These are phyloP conservation scores for Deakozyma indianensis DNA, from an alignment of 805 yeast genomes.

Conservation along the genomic window DNA sequence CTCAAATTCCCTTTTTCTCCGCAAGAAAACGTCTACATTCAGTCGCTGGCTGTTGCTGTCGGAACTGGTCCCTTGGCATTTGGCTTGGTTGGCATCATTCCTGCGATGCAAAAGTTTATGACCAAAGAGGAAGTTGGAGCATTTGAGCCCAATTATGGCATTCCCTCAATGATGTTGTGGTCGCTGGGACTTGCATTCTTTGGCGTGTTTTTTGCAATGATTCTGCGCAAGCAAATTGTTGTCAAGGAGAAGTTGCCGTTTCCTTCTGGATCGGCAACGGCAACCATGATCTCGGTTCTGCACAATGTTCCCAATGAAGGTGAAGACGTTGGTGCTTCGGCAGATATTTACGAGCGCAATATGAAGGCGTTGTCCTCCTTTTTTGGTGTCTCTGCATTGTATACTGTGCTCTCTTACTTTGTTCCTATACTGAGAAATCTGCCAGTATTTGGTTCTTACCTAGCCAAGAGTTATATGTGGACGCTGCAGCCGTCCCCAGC, in stretches of 20 bases:
- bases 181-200: constrained; percentile 77
- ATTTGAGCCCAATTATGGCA: constrained; percentile 10
- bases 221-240: constrained; percentile 73
- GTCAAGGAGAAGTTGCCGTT: constrained; percentile 78
- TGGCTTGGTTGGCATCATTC: constrained; percentile 89
- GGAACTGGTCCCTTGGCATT: constrained; percentile 96
- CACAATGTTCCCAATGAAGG: constrained; percentile 39
- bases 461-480: constrained; percentile 62
- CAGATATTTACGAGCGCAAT: constrained; percentile 29
- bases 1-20: constrained; percentile 44
- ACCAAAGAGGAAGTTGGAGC: constrained; percentile 63
- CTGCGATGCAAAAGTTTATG: constrained; percentile 85
- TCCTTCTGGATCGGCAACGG: constrained; percentile 95
- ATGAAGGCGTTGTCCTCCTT: constrained; percentile 45
- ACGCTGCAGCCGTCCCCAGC: constrained; percentile 94
- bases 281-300: constrained; percentile 76
- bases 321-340: constrained; percentile 4
- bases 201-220: constrained; percentile 91
- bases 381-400: constrained; percentile 53
- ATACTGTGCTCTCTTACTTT: constrained; percentile 60
- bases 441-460: constrained; percentile 58
- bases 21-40: constrained; percentile 88
- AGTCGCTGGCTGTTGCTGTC: constrained; percentile 88
- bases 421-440: constrained; percentile 51
- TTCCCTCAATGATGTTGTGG: constrained; percentile 60